Evolutionary conservation across 2,329 filamentous ascomycete genomes (phyloP).

Genomic region (Alternaria sp.): DNA sequence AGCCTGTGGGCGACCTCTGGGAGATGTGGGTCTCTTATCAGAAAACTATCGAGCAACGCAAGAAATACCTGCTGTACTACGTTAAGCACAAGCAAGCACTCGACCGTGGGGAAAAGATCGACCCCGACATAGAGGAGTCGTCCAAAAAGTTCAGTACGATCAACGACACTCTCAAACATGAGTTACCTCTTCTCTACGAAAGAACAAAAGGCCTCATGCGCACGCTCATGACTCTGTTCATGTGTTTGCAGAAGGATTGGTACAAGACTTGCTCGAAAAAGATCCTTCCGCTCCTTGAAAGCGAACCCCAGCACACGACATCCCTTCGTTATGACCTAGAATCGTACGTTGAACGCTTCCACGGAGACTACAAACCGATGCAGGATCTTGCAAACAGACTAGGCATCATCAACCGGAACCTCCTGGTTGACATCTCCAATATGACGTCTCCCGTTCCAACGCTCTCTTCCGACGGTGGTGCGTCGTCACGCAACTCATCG

Average conservation of each 20-base stretch:
- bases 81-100: conserved; percentile 80
- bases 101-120: conserved; percentile 82
- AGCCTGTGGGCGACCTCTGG: conserved; percentile 81
- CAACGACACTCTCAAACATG: conserved; percentile 92
- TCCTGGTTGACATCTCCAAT: conserved; percentile 67
- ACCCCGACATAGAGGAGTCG: conserved; percentile 82
- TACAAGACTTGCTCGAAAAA: conserved; percentile 84
- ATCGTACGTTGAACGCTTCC: conserved; percentile 80
- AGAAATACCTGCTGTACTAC: conserved; percentile 90
- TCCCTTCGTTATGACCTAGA: conserved; percentile 70
- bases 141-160: conserved; percentile 90
- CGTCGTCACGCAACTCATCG: conserved; percentile 53
- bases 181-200: conserved; percentile 82
- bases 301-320: conserved; percentile 51
- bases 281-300: conserved; percentile 75
- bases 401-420: conserved; percentile 77
- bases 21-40: conserved; percentile 84
- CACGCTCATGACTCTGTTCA: conserved; percentile 81
- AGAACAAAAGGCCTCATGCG: conserved; percentile 86
- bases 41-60: conserved; percentile 90
- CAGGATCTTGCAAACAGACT: conserved; percentile 73
- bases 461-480: conserved; percentile 50
- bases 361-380: conserved; percentile 77
- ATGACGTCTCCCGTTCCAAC: conserved; percentile 64
- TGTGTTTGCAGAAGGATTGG: conserved; percentile 86